Percentiles rank a stretch among this genome's conserved stretches.
Evolutionary conservation across 306 rosid species (phyloP).

Genomic region (Argentina anserina): DNA sequence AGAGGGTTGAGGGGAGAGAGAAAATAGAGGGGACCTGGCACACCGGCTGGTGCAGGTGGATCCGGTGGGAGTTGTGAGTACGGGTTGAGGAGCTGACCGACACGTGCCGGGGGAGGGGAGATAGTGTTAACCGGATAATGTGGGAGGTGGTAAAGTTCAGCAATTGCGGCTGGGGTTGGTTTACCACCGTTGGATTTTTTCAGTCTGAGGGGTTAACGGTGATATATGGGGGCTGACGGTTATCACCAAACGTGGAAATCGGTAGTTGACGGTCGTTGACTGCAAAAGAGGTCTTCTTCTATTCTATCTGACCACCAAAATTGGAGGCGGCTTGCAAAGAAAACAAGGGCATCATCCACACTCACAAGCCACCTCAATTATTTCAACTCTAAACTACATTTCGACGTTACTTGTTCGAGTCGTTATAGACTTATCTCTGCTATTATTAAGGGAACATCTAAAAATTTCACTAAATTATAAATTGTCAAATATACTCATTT

Average conservation of each 20-base stretch:
- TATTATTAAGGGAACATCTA: too few species aligned
- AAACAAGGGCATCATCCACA: not conserved
- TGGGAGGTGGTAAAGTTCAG: constrained; percentile 17
- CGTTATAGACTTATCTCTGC: too few species aligned
- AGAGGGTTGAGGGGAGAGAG: constrained; percentile 15
- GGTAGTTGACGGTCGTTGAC: constrained; percentile 30
- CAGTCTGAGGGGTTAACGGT: not conserved
- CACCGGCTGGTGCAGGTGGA: constrained; percentile 13
- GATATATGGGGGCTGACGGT: not conserved
- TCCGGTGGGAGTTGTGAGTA: not conserved
- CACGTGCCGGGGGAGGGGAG: not conserved
- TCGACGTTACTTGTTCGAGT: too few species aligned
- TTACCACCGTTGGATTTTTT: constrained; percentile 17
- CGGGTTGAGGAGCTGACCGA: not conserved
- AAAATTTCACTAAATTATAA: too few species aligned
- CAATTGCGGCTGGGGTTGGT: constrained; percentile 29
- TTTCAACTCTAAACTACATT: too few species aligned
- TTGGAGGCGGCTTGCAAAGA: not conserved
- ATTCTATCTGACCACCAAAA: not conserved
- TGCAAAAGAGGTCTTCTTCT: not conserved
- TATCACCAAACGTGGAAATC: not conserved
- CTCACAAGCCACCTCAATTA: not conserved
- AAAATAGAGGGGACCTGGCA: constrained; percentile 21
- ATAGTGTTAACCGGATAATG: constrained; percentile 8
- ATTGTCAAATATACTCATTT: too few species aligned